These are phyloP conservation scores for Yarrowia osloensis DNA, from an alignment of 805 yeast genomes.

Conservation along the genomic window DNA sequence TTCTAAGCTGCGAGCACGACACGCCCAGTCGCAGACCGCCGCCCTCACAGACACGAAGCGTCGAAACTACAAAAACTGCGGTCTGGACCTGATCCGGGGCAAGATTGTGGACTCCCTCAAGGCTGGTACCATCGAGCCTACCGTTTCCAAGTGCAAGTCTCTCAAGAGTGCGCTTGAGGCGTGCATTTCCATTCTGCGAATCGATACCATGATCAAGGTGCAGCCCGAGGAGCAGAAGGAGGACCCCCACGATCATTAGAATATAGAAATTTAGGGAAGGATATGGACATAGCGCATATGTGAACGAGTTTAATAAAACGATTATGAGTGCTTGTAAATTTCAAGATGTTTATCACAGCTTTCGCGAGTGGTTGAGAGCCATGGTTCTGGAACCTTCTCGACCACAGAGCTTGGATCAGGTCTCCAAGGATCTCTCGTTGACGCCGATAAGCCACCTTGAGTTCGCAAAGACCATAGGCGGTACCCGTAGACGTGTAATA, in stretches of 20 bases:
- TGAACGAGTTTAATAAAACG: constrained; percentile 3
- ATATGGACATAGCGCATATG: constrained; percentile 7
- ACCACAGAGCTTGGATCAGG: too few relatives aligned
- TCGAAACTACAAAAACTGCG: constrained; percentile 84
- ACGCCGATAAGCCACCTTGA: too few relatives aligned
- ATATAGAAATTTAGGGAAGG: constrained; percentile 2
- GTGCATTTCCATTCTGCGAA: constrained; percentile 93
- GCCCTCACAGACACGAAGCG: constrained; percentile 80
- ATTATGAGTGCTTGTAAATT: background rate
- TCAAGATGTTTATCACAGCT: too few relatives aligned
- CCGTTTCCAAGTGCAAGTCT: constrained; percentile 87
- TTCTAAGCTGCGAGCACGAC: constrained; percentile 94
- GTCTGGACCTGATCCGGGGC: constrained; percentile 88
- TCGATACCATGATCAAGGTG: constrained; percentile 96
- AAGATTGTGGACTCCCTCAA: constrained; percentile 82
- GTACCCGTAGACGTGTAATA: too few relatives aligned
- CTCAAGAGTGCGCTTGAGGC: constrained; percentile 97
- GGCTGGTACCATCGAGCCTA: constrained; percentile 93
- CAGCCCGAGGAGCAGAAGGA: constrained; percentile 76
- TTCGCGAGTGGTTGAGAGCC: too few relatives aligned
- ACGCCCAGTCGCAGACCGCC: constrained; percentile 90
- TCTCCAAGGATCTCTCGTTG: too few relatives aligned
- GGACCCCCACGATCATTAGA: constrained; percentile 82
- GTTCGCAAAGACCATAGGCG: too few relatives aligned
- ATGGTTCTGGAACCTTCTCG: background rate